Evolutionary conservation across 1,139 yeast genomes (phyloP), one percentile per base, ranked within the genome.

Genomic region (Diutina neorugosa): DNA sequence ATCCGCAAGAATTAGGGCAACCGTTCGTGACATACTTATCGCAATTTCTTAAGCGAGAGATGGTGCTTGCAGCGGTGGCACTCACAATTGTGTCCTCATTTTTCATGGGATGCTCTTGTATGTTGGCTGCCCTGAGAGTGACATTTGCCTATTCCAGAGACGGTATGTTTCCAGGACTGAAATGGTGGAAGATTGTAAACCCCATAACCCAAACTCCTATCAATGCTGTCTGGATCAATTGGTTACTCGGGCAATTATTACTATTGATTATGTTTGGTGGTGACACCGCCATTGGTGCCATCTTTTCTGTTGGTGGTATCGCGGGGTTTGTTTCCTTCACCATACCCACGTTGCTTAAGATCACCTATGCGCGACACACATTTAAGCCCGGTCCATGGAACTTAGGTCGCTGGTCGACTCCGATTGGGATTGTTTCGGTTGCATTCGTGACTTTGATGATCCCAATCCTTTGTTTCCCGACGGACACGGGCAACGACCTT

Each of bases 261-360:
- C 70, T 84, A 56, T 71, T 82, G 54, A 70, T 82, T 56, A 73
- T 83, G 62, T 82, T 84, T 67, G 86, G 85, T 37, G 88, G 87
- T 42, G 81, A 77, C 50, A 53, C 56, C 54, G 86, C 90, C 48
- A 81, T 85, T 60, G 84, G 82, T 47, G 91, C 93, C 51, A 81
- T 84, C 54, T 85, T 85, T 68, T 82, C 87, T 0, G 87, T 84
- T 44, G 89, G 89, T 53, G 91, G 89, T 54, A 83, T 84, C 62
- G 79, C 86, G 18, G 83, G 87, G 0, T 84, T 83, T 61, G 75
- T 84, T 56, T 84, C 90, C 1, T 84, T 84, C 64, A 75, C 81
- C n/a, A 70, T 81, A 60, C 91, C 91, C 21, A 80, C 85, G 14
- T 63, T 80, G 4, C 72, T 85, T 58, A 80, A 82, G 62, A 76